Evolutionary conservation across 2,329 filamentous ascomycete species (phyloP), one percentile per base, ranked within the genome.

Genomic region (Scytalidium sp.): DNA sequence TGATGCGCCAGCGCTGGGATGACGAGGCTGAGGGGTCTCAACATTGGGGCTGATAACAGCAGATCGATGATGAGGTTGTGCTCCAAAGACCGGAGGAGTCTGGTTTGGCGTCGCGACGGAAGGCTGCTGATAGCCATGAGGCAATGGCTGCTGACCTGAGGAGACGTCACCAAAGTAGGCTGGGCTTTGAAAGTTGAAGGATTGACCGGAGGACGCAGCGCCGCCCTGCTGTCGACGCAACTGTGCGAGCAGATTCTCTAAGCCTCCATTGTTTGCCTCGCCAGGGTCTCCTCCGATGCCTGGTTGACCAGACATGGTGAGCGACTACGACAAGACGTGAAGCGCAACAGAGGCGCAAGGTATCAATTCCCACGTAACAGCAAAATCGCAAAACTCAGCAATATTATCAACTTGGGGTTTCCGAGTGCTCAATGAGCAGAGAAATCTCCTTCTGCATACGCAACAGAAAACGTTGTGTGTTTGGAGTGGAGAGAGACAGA

Each of bases 31-130:
- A 50, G 76, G 75, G 20, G 50, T 55, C 19, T 64, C 61, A 52
- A 69, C 64, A 53, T 74, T 78, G 9, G 81, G 80, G 61, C 80
- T 84, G 64, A 84, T 73, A 58, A 84, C 71, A 54, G 78, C 76
- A 50, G 80, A 81, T 39, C 70, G 67, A 63, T 83, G 77, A 50
- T 76, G 76, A 49, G 80, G 79, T 43, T 79, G 76, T 20, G 75
- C 75, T 50, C 75, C 76, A 52, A 69, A 65, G 17, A 71, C 70
- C 9, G 76, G 75, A 45, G 81, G 80, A 41, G 79, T 82, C 60
- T 78, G 77, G 47, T 82, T 64, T 29, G 79, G 75, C 40, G 81
- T 83, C 13, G 80, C 79, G 23, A 83, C 78, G 17, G 75, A 75
- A 29, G 81, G 78, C 52, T 76, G 75, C 50, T 76, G 76, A 58